These are phyloP conservation scores for Leucoagaricus sp. DNA, from an alignment of 1,284 basidiomycete species.

Conservation along the genomic window DNA sequence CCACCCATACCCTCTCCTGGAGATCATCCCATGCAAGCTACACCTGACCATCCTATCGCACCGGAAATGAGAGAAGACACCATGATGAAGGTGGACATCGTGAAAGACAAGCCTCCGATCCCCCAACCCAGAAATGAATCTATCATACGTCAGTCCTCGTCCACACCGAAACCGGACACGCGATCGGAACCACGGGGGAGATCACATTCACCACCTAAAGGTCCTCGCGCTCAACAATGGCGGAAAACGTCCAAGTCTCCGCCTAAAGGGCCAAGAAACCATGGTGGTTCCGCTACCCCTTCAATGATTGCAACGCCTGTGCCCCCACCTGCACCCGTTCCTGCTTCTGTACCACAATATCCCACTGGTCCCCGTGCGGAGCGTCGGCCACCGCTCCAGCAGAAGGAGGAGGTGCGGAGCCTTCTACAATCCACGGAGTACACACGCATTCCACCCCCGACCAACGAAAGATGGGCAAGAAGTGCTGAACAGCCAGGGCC, in stretches of 20 bases:
- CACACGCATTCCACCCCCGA: background rate
- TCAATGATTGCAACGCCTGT: background rate
- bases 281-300: slow-evolving; percentile 4
- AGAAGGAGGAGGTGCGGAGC: slow-evolving; percentile 13
- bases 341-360: slow-evolving; percentile 1
- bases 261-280: slow-evolving; percentile 13
- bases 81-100: background rate
- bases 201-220: slow-evolving; percentile 39
- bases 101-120: background rate
- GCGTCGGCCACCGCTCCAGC: slow-evolving; percentile 26
- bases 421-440: slow-evolving; percentile 1
- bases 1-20: slow-evolving; percentile 4
- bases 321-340: background rate
- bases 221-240: slow-evolving; percentile 31
- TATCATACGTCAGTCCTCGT: slow-evolving; percentile 16
- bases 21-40: slow-evolving; percentile 6
- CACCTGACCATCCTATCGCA: background rate
- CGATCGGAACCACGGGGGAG: slow-evolving; percentile 14
- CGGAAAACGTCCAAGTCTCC: slow-evolving; percentile 12
- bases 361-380: slow-evolving; percentile 25
- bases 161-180: slow-evolving; percentile 7
- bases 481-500: slow-evolving; percentile 13
- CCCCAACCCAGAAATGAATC: background rate
- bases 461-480: background rate
- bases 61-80: background rate